Base-by-base conservation (phyloP, 2,329 filamentous ascomycete genomes). In the Trichophyton simii region DNA sequence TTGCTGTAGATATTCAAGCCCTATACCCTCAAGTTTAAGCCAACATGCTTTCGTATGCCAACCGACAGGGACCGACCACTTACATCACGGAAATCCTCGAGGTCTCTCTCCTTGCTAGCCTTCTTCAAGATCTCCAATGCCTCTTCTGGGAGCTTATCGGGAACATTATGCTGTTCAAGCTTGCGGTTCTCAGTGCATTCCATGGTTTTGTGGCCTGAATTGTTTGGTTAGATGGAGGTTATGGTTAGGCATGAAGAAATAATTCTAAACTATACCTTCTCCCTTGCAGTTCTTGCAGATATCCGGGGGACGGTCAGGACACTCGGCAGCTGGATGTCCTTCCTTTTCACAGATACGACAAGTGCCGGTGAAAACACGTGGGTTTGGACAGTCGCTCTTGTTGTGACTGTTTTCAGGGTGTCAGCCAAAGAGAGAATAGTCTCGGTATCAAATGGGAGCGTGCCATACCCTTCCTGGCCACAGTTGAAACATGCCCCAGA, bases 1-100 rank as follows among this genome's bases (percentile, higher is more conserved):
- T 82, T 81, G 63, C 75, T 75, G 63, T 83, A 83, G 2, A 80
- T 71, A 63, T 76, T 76, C 50, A 84, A 66, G 3, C 73, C 75
- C 73, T 59, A 28, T 44, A 41, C 15, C 18, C 22, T 50, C 25
- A 64, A 58, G 65, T 58, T 22, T 25, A 28, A 28, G 28, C 20
- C 57, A 31, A 25, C 42, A 57, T 6, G 9, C 3, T 13, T 13
- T 13, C 34, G 3, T 48, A 31, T 20, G n/a, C 52, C 9, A 55
- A 38, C 31, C 48, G 52, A 36, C 11, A 54, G 20, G 22, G 11
- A 22, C 22, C 22, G 50, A 36, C 9, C 3, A 63, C 66, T 60
- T 70, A 78, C 77, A 42, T 74, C 70, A 48, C 76, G 78, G 68
- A 83, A 82, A 22, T 76, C 74, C 18, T 78, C 77, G 4, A 83